These are phyloP conservation scores for Mrakia gelida DNA, from an alignment of 768 basidiomycete genomes.

Conservation along the genomic window DNA sequence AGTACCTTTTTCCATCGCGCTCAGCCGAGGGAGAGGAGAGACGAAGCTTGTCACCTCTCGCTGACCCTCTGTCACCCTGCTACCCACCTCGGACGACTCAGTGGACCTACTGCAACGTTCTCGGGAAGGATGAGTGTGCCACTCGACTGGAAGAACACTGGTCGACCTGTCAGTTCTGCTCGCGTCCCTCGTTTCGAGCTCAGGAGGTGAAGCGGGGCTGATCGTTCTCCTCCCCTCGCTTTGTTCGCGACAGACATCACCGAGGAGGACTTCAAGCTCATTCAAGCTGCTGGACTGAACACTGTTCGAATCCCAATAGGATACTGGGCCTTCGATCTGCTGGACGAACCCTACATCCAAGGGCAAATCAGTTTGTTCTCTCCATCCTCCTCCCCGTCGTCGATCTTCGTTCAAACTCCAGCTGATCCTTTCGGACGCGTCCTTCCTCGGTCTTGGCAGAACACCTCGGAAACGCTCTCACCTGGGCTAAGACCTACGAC, in stretches of 20 bases:
- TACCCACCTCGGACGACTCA: not conserved
- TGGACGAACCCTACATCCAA: slow-evolving; percentile 27
- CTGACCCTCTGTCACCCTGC: not conserved
- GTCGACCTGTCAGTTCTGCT: slow-evolving; percentile 12
- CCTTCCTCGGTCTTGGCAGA: not conserved
- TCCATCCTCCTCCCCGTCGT: not conserved
- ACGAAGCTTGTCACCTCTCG: too few relatives aligned
- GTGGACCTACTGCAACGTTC: slow-evolving; percentile 23
- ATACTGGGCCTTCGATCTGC: slow-evolving; percentile 27
- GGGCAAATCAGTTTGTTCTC: slow-evolving; percentile 19
- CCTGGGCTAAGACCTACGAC: slow-evolving; percentile 23
- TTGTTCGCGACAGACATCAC: slow-evolving; percentile 10
- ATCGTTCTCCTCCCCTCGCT: not conserved
- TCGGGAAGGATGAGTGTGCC: slow-evolving; percentile 26
- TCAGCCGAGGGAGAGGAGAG: not conserved
- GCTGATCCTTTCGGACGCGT: not conserved
- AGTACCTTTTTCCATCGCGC: not conserved
- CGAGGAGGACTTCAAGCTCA: slow-evolving; percentile 26
- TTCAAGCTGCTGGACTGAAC: slow-evolving; percentile 15
- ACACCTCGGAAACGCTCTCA: slow-evolving; percentile 12
- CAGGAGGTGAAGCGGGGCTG: not conserved
- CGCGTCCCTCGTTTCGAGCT: not conserved
- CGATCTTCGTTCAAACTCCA: not conserved
- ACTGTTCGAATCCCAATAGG: slow-evolving; percentile 28
- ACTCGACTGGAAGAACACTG: slow-evolving; percentile 17